A percentile compares a stretch with the other conserved stretches of the same genome.
These are phyloP conservation scores for Alternaria consortialis DNA, from an alignment of 2,329 filamentous ascomycete species.

Conservation along the genomic window DNA sequence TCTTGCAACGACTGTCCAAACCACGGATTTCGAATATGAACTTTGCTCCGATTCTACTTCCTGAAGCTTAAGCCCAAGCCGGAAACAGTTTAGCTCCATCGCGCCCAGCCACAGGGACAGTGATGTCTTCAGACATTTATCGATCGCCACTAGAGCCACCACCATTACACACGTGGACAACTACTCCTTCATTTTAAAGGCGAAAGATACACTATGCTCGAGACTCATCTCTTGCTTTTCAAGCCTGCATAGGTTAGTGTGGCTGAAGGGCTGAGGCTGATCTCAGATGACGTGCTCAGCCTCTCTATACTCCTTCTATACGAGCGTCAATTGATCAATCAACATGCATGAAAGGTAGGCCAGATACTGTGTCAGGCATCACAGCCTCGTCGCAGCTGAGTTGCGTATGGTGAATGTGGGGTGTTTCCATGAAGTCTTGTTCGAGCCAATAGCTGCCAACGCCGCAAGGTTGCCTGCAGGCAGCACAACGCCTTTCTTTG, in stretches of 20 bases:
- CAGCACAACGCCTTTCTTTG: constrained; percentile 35
- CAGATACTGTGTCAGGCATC: neutral
- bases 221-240: neutral
- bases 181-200: neutral
- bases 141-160: neutral
- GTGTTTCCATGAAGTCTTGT: neutral
- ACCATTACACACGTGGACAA: neutral
- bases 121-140: neutral
- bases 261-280: constrained; percentile 7
- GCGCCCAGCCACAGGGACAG: neutral
- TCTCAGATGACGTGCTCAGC: neutral
- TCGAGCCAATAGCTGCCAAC: constrained; percentile 28
- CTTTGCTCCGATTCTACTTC: neutral
- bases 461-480: constrained; percentile 40
- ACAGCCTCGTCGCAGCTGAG: neutral
- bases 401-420: constrained; percentile 6
- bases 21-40: neutral
- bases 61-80: neutral
- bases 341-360: neutral
- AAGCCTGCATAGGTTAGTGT: neutral
- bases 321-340: neutral
- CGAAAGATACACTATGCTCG: neutral
- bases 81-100: neutral
- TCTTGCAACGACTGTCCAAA: neutral
- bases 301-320: neutral